phyloP scores from a whole-genome alignment of 2,329 filamentous ascomycete species.

The Microdochium trichocladiopsis region DNA sequence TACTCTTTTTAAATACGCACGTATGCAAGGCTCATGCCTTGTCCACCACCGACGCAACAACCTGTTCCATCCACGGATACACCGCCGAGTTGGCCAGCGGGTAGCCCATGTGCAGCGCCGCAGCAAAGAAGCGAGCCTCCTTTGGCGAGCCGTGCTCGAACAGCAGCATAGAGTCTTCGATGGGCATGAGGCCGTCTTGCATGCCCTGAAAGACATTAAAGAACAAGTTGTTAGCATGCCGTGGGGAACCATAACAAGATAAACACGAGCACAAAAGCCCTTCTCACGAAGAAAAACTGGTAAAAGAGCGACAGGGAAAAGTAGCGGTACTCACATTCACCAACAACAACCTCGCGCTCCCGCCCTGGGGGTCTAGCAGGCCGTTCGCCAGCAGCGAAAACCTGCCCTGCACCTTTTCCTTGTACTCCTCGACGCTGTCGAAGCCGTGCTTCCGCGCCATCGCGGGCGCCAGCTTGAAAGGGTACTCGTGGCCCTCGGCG shows the following conservation, averaged over 20 bases:
- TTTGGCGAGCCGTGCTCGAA: slow-evolving; percentile 60
- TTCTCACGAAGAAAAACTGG: background rate
- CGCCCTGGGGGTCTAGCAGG: slow-evolving; percentile 41
- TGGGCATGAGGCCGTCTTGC: slow-evolving; percentile 58
- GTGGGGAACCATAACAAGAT: too few relatives aligned
- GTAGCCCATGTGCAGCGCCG: slow-evolving; percentile 61
- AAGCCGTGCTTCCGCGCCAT: slow-evolving; percentile 59
- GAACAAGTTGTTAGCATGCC: background rate
- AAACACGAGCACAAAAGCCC: background rate
- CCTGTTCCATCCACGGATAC: slow-evolving; percentile 55
- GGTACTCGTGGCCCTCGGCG: slow-evolving; percentile 61
- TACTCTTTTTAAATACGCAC: too few relatives aligned
- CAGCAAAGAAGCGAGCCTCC: slow-evolving; percentile 56
- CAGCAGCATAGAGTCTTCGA: slow-evolving; percentile 59
- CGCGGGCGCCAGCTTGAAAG: slow-evolving; percentile 47
- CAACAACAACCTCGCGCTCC: slow-evolving; percentile 48
- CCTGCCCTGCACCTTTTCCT: slow-evolving; percentile 45
- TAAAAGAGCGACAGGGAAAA: background rate
- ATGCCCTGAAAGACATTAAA: slow-evolving; percentile 40
- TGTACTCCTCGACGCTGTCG: slow-evolving; percentile 44
- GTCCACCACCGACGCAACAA: slow-evolving; percentile 29
- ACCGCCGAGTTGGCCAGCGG: slow-evolving; percentile 49
- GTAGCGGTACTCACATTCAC: slow-evolving; percentile 41
- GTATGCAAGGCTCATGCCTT: too few relatives aligned
- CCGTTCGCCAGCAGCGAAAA: slow-evolving; percentile 57